Percentiles rank a stretch among this genome's conserved stretches.
These are phyloP conservation scores for Paraphoma sp. DNA, from an alignment of 2,329 filamentous ascomycete species.

Conservation along the genomic window DNA sequence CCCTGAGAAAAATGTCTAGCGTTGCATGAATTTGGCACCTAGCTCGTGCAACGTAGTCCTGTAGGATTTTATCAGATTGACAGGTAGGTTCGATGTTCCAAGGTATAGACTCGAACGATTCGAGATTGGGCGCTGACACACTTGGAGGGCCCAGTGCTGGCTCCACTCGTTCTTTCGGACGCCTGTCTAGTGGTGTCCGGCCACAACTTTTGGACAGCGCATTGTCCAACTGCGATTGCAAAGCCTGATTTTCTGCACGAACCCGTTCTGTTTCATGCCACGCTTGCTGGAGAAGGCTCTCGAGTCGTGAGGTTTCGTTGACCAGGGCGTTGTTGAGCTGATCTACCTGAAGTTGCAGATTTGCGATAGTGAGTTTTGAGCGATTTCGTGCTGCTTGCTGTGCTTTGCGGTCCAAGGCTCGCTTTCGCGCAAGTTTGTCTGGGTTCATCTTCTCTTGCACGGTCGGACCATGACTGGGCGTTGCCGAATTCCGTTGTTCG, in stretches of 20 bases:
- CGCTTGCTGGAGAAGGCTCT: slow-evolving; percentile 12
- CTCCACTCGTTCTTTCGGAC: background rate
- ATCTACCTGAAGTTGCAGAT: slow-evolving; percentile 27
- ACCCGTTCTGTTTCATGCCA: background rate
- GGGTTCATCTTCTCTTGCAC: background rate
- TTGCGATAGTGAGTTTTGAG: slow-evolving; percentile 29
- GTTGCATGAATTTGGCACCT: background rate
- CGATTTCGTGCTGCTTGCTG: slow-evolving; percentile 31
- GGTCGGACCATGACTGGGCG: background rate
- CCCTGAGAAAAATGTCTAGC: slow-evolving; percentile 1
- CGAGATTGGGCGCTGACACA: slow-evolving; percentile 5
- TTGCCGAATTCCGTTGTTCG: background rate
- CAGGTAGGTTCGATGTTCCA: slow-evolving; percentile 26
- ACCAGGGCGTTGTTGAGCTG: slow-evolving; percentile 21
- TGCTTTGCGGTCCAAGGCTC: slow-evolving; percentile 31
- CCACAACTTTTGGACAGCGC: background rate
- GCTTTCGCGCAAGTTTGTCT: slow-evolving; percentile 26
- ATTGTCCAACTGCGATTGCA: background rate
- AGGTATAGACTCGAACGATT: slow-evolving; percentile 24
- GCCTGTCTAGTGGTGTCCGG: background rate
- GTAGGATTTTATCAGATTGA: slow-evolving; percentile 29
- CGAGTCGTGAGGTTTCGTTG: slow-evolving; percentile 17
- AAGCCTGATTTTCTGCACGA: background rate
- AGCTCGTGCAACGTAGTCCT: slow-evolving; percentile 25
- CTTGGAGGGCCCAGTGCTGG: background rate